These are phyloP conservation scores for Penicillium crystallinum DNA, from an alignment of 495 filamentous ascomycete genomes.

Conservation along the genomic window DNA sequence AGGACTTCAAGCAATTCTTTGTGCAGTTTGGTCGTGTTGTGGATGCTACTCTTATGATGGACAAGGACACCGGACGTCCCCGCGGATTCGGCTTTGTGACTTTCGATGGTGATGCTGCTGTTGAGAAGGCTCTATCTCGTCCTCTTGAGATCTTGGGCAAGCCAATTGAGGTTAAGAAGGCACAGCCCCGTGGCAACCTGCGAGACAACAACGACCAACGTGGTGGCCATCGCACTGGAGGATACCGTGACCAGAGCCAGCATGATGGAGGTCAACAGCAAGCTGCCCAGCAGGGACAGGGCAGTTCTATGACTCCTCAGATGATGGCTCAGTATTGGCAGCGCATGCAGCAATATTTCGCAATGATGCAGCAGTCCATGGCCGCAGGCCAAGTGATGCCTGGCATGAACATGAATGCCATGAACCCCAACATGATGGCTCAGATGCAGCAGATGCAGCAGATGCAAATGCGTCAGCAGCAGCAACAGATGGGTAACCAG, in stretches of 20 bases:
- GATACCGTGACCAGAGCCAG: constrained; percentile 53
- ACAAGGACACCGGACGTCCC: constrained; percentile 94
- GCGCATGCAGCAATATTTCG: constrained; percentile 94
- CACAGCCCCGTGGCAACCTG: constrained; percentile 91
- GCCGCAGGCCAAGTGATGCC: constrained; percentile 42
- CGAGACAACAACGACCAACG: constrained; percentile 74
- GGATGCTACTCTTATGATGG: constrained; percentile 98
- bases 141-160: constrained; percentile 89
- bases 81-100: constrained; percentile 99
- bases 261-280: constrained; percentile 47
- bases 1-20: constrained; percentile 95
- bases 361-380: constrained; percentile 84
- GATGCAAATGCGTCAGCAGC: constrained; percentile 41
- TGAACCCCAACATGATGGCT: constrained; percentile 79
- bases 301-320: constrained; percentile 75
- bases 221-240: constrained; percentile 47
- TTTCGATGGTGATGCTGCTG: constrained; percentile 92
- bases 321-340: constrained; percentile 98
- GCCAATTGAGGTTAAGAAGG: constrained; percentile 96
- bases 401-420: constrained; percentile 61
- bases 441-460: constrained; percentile 73
- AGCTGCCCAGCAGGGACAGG: constrained; percentile 39
- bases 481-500: constrained; percentile 43
- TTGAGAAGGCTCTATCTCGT: constrained; percentile 81
- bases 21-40: constrained; percentile 93